These are phyloP conservation scores for Hanseniaspora lachancei DNA, from an alignment of 805 yeast genomes.

Conservation along the genomic window DNA sequence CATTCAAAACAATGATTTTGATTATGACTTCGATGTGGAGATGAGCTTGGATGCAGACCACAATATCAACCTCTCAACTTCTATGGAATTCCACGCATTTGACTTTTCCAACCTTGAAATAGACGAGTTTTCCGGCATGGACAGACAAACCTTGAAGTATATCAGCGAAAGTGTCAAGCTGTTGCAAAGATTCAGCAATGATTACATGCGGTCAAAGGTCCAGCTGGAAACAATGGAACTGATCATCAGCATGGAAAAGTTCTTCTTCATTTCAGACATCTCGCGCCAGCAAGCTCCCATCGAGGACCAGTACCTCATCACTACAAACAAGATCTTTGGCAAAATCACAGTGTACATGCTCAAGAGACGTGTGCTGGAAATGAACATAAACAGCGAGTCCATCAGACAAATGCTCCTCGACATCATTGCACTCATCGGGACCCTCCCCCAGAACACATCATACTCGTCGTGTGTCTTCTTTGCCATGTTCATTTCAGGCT, in stretches of 20 bases:
- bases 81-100: neutral
- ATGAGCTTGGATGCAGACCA: neutral
- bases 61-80: neutral
- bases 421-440: neutral
- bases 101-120: neutral
- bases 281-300: neutral
- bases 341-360: conserved; percentile 1
- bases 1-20: neutral
- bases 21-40: conserved; percentile 6
- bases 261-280: neutral
- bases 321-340: conserved; percentile 10
- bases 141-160: conserved; percentile 4
- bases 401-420: neutral
- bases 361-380: conserved; percentile 1
- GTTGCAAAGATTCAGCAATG: neutral
- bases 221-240: conserved; percentile 1
- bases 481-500: conserved; percentile 11
- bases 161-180: conserved; percentile 1
- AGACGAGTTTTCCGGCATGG: conserved; percentile 12
- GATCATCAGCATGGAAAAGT: conserved; percentile 4
- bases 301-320: neutral
- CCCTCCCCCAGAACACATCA: neutral
- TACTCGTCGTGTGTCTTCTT: conserved; percentile 11
- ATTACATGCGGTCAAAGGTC: neutral
- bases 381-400: neutral